Base-by-base conservation (phyloP, 208 protist genomes). In the Leishmania guyanensis region DNA sequence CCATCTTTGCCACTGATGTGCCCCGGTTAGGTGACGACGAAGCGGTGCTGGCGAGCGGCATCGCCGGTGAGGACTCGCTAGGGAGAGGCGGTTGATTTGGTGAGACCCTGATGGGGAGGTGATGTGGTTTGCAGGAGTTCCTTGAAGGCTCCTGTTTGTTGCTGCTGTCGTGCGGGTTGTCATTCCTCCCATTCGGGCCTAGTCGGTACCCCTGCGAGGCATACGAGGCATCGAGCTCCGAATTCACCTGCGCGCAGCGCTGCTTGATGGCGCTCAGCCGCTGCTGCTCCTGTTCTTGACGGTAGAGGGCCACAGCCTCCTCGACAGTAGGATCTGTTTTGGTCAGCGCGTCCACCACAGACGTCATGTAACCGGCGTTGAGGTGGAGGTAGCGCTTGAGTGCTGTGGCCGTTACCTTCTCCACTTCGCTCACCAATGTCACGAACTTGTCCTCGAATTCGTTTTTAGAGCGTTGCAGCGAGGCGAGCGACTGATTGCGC, bases 311-410 rank as follows among this genome's bases (percentile, higher is more conserved):
- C 2, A 89, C 72, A 8, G 69, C 81, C 68, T 83, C 84, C 81
- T 83, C 79, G 3, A 92, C 76, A 33, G 79, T 79, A 9, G 84
- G 81, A 70, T 91, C 85, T 6, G 81, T 85, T 29, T 69, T 86
- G 16, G 79, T 82, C 6, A 94, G 84, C 29, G 88, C 82, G 43
- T 89, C 77, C 9, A 94, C 71, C 9, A 94, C 83, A 51, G 85
- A 74, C 48, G 82, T 62, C 81, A 94, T 86, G 83, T 89, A 94
- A 26, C 66, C 71, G 12, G 84, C 83, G 85, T 91, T 92, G 50
- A 92, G 84, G 3, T 90, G 53, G 17, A 92, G 80, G 77, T 92
- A 94, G 53, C 85, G 83, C 43, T 74, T 84, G 88, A 92, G 80
- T 14, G 83, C 79, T 14, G 9, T 75, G 29, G 73, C 43, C 29